Evolutionary conservation across 352 stramenopile species (phyloP), one percentile per base, ranked within the genome.

Genomic region (Phytophthora podocarpi): DNA sequence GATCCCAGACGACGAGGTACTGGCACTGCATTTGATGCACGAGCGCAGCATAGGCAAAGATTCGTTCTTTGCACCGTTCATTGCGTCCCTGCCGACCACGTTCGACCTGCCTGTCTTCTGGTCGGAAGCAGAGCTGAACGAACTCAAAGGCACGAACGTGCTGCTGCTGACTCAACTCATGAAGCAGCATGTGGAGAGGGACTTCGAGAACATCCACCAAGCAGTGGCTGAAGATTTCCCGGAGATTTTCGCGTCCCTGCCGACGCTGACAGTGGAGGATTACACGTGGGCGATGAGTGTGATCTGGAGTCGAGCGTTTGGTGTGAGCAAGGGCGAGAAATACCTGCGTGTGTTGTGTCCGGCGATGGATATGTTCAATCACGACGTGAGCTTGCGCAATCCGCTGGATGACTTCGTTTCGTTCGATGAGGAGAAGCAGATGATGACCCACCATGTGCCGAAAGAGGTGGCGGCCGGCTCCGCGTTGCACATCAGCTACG

Each of bases 301-400:
- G 49, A 87, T 93, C 31, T 93, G 82, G 82, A 90, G 76, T 60
- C 80, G 84, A 8, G 80, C 84, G 4, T 92, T 92, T 65, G 78
- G 79, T 30, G 64, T 85, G 21, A 78, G 50, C 16, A 80, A 65
- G 37, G 61, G 59, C 2, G 54, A 45, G 16, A 66, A 67, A 26
- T 85, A 86, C 39, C 30, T 89, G 3, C 80, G 72, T 30, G 72
- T 87, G 18, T 59, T 93, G 55, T 88, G 80, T 48, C 84, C 84
- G 0, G 73, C 72, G 4, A 75, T 93, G 71, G 82, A 93, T 66
- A 89, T 89, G 70, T 89, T 88, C 52, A 93, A 93, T 55, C 84
- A 93, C 52, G 70, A 90, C 36, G 74, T 79, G 53, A 59, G 21
- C 24, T 47, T 88, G 46, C 41, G 39, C 23, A 74, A 70, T 31